These are phyloP conservation scores for Euphrasia confusa DNA, from an alignment of 257 asterid genomes.

Conservation along the genomic window DNA sequence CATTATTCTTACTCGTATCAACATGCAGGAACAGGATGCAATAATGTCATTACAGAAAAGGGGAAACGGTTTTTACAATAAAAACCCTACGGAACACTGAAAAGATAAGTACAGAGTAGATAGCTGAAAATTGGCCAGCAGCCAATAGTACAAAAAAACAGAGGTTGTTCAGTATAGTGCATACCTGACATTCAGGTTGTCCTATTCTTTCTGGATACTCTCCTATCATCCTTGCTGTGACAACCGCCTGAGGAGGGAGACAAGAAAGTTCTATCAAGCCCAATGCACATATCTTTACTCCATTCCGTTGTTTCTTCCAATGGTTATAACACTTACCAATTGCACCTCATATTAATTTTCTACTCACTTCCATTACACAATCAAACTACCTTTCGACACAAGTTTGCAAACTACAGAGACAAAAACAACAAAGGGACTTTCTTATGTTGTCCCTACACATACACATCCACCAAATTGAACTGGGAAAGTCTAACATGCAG, in stretches of 20 bases:
- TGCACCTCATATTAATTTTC: not conserved
- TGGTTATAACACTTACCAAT: not conserved
- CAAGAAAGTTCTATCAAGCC: constrained; percentile 7
- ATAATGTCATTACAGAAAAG: not conserved
- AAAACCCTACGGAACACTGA: not conserved
- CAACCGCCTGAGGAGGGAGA: constrained; percentile 47
- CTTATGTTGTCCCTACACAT: not conserved
- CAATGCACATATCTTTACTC: too few species aligned
- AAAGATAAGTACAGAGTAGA: constrained; percentile 7
- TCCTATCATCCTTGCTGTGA: constrained; percentile 67
- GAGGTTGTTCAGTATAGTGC: not conserved
- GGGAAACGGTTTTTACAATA: not conserved
- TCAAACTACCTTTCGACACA: not conserved
- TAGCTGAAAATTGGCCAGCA: not conserved
- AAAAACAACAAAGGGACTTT: not conserved
- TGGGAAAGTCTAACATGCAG: not conserved
- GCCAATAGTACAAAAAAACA: not conserved
- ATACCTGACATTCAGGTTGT: constrained; percentile 76
- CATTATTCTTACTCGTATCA: constrained; percentile 6
- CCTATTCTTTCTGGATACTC: constrained; percentile 80
- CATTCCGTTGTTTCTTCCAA: not conserved
- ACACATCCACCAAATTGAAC: not conserved
- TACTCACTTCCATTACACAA: not conserved
- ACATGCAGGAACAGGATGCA: not conserved
- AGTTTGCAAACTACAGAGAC: not conserved